Evolutionary conservation across 257 asterid species (phyloP).

Genomic region (Cynanchum wilfordii): DNA sequence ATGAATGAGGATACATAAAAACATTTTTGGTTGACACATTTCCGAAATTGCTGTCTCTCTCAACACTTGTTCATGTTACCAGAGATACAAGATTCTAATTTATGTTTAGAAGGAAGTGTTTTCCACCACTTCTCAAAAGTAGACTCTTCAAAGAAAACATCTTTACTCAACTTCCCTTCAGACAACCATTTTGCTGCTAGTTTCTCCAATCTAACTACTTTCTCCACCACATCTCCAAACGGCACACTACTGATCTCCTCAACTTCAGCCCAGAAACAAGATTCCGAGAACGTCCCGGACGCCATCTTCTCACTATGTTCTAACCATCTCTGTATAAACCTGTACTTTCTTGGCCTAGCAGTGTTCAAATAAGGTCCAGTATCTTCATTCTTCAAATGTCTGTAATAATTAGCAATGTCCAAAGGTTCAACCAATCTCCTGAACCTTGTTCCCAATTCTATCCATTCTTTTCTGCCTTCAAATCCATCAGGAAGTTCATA

Average conservation of each 20-base stretch:
- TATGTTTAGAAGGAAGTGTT: constrained; percentile 53
- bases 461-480: constrained; percentile 77
- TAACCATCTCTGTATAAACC: constrained; percentile 65
- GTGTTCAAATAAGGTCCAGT: constrained; percentile 78
- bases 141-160: constrained; percentile 63
- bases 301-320: constrained; percentile 60
- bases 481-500: constrained; percentile 77
- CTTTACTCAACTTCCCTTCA: constrained; percentile 36
- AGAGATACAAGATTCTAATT: constrained; percentile 39
- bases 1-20: too few relatives aligned
- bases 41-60: background rate
- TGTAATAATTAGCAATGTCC: constrained; percentile 80
- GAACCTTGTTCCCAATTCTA: constrained; percentile 59
- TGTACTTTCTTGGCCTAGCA: constrained; percentile 69
- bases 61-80: constrained; percentile 18
- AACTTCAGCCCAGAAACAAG: constrained; percentile 87
- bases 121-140: constrained; percentile 86
- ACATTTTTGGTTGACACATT: too few relatives aligned
- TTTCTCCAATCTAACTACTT: constrained; percentile 45
- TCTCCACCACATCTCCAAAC: constrained; percentile 35
- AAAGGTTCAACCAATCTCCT: constrained; percentile 74
- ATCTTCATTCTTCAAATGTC: constrained; percentile 69
- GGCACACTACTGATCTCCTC: constrained; percentile 63
- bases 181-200: constrained; percentile 36
- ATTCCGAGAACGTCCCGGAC: constrained; percentile 41